Percentiles rank a stretch among this genome's conserved stretches.
Evolutionary conservation across 768 basidiomycete genomes (phyloP).

Genomic region (Pulveroboletus frians): DNA sequence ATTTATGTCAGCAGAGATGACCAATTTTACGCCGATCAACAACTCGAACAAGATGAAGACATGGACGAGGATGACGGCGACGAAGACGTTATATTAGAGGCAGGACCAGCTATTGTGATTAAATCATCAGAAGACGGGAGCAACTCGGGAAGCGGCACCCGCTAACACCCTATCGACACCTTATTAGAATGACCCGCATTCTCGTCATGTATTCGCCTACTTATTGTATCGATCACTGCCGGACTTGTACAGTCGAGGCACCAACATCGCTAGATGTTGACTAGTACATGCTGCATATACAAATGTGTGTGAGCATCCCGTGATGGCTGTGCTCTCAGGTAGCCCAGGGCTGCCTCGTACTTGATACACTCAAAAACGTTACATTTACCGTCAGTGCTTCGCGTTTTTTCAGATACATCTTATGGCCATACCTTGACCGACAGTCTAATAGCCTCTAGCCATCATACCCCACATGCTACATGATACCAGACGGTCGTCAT

Average conservation of each 20-base stretch:
- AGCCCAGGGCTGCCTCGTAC: neutral
- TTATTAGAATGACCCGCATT: conserved; percentile 4
- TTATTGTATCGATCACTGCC: conserved; percentile 10
- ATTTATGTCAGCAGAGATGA: conserved; percentile 37
- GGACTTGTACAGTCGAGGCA: neutral
- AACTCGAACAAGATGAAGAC: conserved; percentile 54
- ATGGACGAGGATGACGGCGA: conserved; percentile 60
- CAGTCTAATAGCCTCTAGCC: neutral
- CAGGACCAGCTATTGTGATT: conserved; percentile 58
- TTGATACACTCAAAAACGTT: neutral
- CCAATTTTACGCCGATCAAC: conserved; percentile 36
- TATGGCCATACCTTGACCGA: neutral
- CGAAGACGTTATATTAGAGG: conserved; percentile 69
- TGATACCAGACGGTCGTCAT: conserved; percentile 21
- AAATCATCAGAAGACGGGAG: conserved; percentile 28
- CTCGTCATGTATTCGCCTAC: conserved; percentile 16
- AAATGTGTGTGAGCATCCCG: too few relatives aligned
- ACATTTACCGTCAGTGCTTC: conserved; percentile 3
- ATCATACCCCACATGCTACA: conserved; percentile 25
- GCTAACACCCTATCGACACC: conserved; percentile 11
- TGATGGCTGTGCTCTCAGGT: conserved; percentile 5
- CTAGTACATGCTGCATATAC: too few relatives aligned
- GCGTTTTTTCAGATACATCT: neutral
- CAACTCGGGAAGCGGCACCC: conserved; percentile 22
- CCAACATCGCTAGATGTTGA: neutral